Base-by-base conservation (phyloP, 345 rosid genomes). In the Clarkia xantiana region DNA sequence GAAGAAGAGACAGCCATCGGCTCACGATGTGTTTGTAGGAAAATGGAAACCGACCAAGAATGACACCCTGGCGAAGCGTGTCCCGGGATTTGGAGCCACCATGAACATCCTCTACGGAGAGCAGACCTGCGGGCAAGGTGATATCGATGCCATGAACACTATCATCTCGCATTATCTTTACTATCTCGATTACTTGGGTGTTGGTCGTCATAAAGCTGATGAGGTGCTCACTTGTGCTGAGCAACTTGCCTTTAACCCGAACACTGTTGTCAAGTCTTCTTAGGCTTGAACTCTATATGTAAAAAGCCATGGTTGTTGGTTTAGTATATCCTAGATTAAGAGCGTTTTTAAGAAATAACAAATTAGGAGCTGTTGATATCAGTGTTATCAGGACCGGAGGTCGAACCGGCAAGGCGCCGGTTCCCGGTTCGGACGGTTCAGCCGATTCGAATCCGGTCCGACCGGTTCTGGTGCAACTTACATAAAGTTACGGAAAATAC, bases 11-110 rank as follows among this genome's bases (percentile, higher is more conserved):
- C 89, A 81, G 67, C 94, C 94, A 42, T 76, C 94, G 0, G 78
- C 90, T 9, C 90, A 81, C 25, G 86, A 81, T 10, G 65, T 54
- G 55, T 76, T 81, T 5, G 86, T 81, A 0, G 84, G 84, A 25
- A 63, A 72, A 67, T 84, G 90, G 90, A 84, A 84, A 62, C 94
- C 90, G 8, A 64, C 79, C 36, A 81, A 84, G 82, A 84, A 81
- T 20, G 94, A 84, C 59, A 84, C 90, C 12, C 57, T 75, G 61
- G 62, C 82, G 47, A 79, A 84, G 53, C 71, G 94, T 11, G 77
- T 67, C 13, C 76, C 86, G 9, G 74, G 65, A 3, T 84, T 81
- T 29, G 94, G 94, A n/a, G 11, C 68, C 54, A 81, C 90, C 2
- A 81, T 84, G 84, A 84, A 84, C 56, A 54, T 84, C 41, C 71